phyloP scores from a whole-genome alignment of 306 rosid species.

The Rosa lucieae region DNA sequence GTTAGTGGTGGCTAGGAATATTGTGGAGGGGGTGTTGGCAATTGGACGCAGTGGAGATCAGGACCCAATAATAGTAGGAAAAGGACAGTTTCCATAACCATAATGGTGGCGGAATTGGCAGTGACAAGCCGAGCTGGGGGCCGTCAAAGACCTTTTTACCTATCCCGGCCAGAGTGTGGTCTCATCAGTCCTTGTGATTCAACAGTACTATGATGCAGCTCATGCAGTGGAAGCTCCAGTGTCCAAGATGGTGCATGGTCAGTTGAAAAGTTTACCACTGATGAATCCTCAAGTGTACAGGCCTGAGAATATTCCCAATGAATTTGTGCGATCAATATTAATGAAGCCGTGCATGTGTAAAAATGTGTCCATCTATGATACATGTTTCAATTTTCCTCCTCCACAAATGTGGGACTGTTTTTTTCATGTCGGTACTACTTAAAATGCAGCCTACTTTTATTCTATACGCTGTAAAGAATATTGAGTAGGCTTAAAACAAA shows the following conservation, averaged over 20 bases:
- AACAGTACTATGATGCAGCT: conserved; percentile 62
- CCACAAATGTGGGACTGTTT: too few species aligned
- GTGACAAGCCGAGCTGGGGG: conserved; percentile 63
- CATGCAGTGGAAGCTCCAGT: conserved; percentile 46
- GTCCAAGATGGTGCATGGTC: conserved; percentile 20
- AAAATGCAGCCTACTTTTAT: too few species aligned
- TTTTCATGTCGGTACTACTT: too few species aligned
- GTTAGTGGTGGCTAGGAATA: conserved; percentile 34
- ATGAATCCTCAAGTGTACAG: conserved; percentile 28
- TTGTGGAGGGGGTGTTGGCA: conserved; percentile 53
- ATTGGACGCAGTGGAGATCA: conserved; percentile 49
- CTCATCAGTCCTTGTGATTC: conserved; percentile 67
- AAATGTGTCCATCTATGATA: not conserved
- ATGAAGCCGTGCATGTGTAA: not conserved
- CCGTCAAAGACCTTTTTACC: conserved; percentile 63
- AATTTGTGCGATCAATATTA: conserved; percentile 31
- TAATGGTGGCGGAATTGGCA: conserved; percentile 54
- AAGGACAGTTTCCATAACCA: conserved; percentile 55
- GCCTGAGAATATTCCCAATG: conserved; percentile 6
- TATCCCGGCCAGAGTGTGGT: conserved; percentile 40
- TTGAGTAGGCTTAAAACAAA: too few species aligned
- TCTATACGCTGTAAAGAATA: too few species aligned
- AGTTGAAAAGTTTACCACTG: not conserved
- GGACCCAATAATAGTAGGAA: conserved; percentile 66
- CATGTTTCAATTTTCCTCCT: too few species aligned